Base-by-base conservation (phyloP, 2,329 filamentous ascomycete species). In the Aureobasidium sp. region DNA sequence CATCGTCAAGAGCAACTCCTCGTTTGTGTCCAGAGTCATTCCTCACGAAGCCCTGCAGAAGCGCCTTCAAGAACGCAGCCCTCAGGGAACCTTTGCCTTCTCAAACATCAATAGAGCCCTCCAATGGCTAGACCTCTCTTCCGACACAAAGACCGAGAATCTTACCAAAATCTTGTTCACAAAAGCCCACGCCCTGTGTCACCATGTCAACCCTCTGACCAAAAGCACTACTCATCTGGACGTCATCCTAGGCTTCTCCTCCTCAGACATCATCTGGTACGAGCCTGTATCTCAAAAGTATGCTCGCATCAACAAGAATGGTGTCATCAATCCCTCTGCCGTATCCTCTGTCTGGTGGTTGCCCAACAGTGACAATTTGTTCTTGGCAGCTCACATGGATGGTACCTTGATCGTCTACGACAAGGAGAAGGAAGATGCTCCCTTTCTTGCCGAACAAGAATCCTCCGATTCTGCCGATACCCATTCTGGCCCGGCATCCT, bases 211-310 rank as follows among this genome's bases (percentile, higher is more conserved):
- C 71, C 78, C 84, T 47, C 72, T 89, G 61, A 97, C 92, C 12
- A 96, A 93, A 75, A 87, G 85, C 56, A 72, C 83, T 3, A 85
- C 82, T 5, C 93, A 97, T 71, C 82, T 99, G 45, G 94, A 99
- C 72, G 81, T 99, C 22, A 86, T 96, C 62, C 89, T 99, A 86
- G 94, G 94, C 0, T 97, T 96, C 70, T 97, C 93, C 7, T 95
- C 92, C 0, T 91, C 92, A 42, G 94, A 99, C 74, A 91, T 99
- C 52, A 93, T 99, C 65, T 99, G 94, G 94, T 97, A 94, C 80
- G 94, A 99, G 75, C 92, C 94, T 12, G 90, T 97, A 70, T 93
- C 91, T 42, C 93, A 97, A 70, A 91, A 95, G 72, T 99, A 99
- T 74, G 90, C 91, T 3, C 87, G 94, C 22, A 82, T 99, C 70